phyloP scores from a whole-genome alignment of 2,329 filamentous ascomycete genomes.

The Fusarium sp. region DNA sequence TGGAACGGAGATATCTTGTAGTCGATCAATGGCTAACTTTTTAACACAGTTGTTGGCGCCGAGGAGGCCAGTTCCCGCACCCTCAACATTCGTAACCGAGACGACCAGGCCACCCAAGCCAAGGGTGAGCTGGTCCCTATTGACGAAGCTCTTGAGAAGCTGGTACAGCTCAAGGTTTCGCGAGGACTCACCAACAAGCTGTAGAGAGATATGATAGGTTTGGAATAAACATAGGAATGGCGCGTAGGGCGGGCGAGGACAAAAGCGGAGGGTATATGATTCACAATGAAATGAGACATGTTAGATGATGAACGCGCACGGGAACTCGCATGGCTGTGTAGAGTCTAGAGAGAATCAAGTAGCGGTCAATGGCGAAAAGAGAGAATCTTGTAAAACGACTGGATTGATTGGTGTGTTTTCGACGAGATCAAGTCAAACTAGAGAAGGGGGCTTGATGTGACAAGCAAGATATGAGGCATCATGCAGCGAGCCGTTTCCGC shows the following conservation, averaged over 20 bases:
- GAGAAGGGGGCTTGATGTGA: conserved; percentile 20
- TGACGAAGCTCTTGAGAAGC: conserved; percentile 68
- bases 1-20: neutral
- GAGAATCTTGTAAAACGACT: conserved; percentile 10
- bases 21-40: conserved; percentile 26
- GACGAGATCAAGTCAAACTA: conserved; percentile 13
- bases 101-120: conserved; percentile 71
- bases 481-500: conserved; percentile 10
- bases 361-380: conserved; percentile 38
- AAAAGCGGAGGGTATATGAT: conserved; percentile 40
- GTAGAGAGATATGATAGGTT: conserved; percentile 38
- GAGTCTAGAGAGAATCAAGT: conserved; percentile 22
- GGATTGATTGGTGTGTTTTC: conserved; percentile 5
- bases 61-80: conserved; percentile 71
- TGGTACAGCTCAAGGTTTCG: conserved; percentile 65
- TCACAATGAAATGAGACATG: conserved; percentile 38
- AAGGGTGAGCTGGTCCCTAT: conserved; percentile 70
- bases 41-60: conserved; percentile 67
- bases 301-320: conserved; percentile 29
- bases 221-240: conserved; percentile 13
- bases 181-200: conserved; percentile 55
- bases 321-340: conserved; percentile 24
- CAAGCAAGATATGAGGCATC: neutral
- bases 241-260: conserved; percentile 24
- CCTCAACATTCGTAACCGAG: conserved; percentile 73